Percentiles rank a stretch among this genome's conserved stretches.
Evolutionary conservation across 495 filamentous ascomycete genomes (phyloP).

Genomic region (Beverwykella pulmonaria): DNA sequence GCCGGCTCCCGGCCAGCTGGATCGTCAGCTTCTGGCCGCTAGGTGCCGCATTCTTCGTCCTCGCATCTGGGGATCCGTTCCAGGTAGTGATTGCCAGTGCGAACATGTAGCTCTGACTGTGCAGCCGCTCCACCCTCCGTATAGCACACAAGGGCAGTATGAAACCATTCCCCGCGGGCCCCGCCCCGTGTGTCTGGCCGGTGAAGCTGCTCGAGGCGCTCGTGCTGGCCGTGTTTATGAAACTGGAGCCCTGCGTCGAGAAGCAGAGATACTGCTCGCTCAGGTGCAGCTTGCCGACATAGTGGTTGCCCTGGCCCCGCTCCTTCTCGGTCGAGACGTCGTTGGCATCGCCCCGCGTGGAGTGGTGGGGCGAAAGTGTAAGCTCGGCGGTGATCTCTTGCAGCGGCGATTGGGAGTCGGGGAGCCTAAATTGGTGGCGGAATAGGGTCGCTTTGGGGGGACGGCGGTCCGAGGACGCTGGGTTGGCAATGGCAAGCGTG

Average conservation of each 20-base stretch:
- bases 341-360: conserved; percentile 41
- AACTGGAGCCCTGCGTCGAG: conserved; percentile 88
- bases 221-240: conserved; percentile 73
- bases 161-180: conserved; percentile 95
- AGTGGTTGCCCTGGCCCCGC: conserved; percentile 73
- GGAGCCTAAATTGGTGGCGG: conserved; percentile 93
- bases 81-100: conserved; percentile 92
- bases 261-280: conserved; percentile 95
- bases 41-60: conserved; percentile 58
- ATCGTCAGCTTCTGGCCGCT: conserved; percentile 75
- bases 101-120: conserved; percentile 89
- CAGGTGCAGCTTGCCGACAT: conserved; percentile 89
- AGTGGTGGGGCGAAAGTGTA: conserved; percentile 67
- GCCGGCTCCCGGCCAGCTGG: conserved; percentile 83
- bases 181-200: conserved; percentile 85
- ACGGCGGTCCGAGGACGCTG: conserved; percentile 64
- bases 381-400: conserved; percentile 97
- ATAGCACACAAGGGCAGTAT: conserved; percentile 92
- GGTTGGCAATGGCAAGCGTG: conserved; percentile 64
- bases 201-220: conserved; percentile 77
- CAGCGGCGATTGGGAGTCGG: conserved; percentile 84
- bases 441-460: conserved; percentile 92
- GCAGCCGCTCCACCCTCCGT: conserved; percentile 85
- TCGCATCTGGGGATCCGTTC: conserved; percentile 68
- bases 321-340: conserved; percentile 58